Conservation (phyloP, 2,329 filamentous ascomycete species). For the Onygenales sp. region DNA sequence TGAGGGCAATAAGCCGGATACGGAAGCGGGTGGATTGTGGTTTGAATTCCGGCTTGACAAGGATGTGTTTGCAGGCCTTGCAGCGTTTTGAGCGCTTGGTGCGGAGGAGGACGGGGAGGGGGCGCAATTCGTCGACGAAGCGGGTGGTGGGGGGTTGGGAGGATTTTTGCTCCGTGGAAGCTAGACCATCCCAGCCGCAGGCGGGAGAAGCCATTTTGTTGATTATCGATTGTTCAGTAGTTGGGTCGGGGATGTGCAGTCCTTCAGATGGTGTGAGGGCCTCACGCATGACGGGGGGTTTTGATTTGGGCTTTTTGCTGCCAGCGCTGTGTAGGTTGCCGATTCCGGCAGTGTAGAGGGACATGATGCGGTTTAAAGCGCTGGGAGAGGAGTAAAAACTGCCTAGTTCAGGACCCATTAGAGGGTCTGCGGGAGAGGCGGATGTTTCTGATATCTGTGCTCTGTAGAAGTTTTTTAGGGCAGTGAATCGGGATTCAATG, state of each 20-base stretch:
- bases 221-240: slow-evolving; percentile 52
- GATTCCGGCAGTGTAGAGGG: slow-evolving; percentile 61
- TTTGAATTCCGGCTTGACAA: slow-evolving; percentile 89
- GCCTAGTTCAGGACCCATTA: slow-evolving; percentile 38
- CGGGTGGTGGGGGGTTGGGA: slow-evolving; percentile 44
- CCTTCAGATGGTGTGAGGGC: slow-evolving; percentile 63
- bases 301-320: slow-evolving; percentile 57
- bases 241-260: slow-evolving; percentile 51
- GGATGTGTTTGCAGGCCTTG: slow-evolving; percentile 83
- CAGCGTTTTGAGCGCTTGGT: slow-evolving; percentile 94
- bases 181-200: slow-evolving; percentile 56
- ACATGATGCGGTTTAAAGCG: slow-evolving; percentile 82
- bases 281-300: slow-evolving; percentile 69
- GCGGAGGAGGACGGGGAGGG: slow-evolving; percentile 70
- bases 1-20: slow-evolving; percentile 79
- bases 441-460: slow-evolving; percentile 60
- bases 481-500: slow-evolving; percentile 59
- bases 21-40: slow-evolving; percentile 82
- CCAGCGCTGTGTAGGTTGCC: slow-evolving; percentile 42
- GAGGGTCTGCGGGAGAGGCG: slow-evolving; percentile 40
- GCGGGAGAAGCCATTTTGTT: slow-evolving; percentile 45
- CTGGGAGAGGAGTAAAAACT: slow-evolving; percentile 61
- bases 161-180: slow-evolving; percentile 43
- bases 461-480: slow-evolving; percentile 72
- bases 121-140: slow-evolving; percentile 67